These are phyloP conservation scores for Choiromyces venosus DNA, from an alignment of 495 filamentous ascomycete genomes.

Conservation along the genomic window DNA sequence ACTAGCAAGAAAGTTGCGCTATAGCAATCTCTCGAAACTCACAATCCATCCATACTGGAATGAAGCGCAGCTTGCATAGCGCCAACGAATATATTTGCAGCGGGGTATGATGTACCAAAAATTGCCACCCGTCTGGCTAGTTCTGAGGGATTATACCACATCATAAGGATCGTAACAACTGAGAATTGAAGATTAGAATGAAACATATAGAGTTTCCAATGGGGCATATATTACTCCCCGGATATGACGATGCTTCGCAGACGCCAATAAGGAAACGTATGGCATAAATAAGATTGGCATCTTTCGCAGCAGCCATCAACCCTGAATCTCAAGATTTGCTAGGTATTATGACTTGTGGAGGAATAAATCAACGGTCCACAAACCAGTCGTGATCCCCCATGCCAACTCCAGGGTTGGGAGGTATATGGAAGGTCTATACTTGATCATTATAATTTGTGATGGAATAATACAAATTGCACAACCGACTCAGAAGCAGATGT, in stretches of 20 bases:
- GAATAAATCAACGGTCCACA: not conserved
- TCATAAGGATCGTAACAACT: conserved; percentile 20
- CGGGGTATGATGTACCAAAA: conserved; percentile 19
- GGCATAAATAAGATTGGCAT: conserved; percentile 21
- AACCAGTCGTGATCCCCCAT: conserved; percentile 14
- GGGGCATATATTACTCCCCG: conserved; percentile 8
- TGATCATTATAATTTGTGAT: conserved; percentile 1
- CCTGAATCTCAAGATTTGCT: not conserved
- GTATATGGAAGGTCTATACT: conserved; percentile 4
- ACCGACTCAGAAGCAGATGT: conserved; percentile 17
- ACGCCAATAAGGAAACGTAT: conserved; percentile 15
- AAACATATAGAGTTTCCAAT: not conserved
- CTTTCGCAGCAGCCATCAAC: conserved; percentile 13
- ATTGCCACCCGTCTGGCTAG: conserved; percentile 6
- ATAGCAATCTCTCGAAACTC: too few relatives aligned
- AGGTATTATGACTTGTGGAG: too few relatives aligned
- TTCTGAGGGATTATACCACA: conserved; percentile 21
- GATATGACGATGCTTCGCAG: conserved; percentile 20
- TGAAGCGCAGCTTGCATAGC: conserved; percentile 16
- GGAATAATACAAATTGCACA: conserved; percentile 17
- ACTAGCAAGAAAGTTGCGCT: too few relatives aligned
- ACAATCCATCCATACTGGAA: conserved; percentile 9
- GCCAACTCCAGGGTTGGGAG: conserved; percentile 11
- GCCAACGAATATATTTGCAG: conserved; percentile 15
- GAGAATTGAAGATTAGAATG: conserved; percentile 4